Percentiles rank a stretch among this genome's conserved stretches.
These are phyloP conservation scores for Triticum monococcum DNA, from an alignment of 176 grass and related monocot genomes.

Conservation along the genomic window DNA sequence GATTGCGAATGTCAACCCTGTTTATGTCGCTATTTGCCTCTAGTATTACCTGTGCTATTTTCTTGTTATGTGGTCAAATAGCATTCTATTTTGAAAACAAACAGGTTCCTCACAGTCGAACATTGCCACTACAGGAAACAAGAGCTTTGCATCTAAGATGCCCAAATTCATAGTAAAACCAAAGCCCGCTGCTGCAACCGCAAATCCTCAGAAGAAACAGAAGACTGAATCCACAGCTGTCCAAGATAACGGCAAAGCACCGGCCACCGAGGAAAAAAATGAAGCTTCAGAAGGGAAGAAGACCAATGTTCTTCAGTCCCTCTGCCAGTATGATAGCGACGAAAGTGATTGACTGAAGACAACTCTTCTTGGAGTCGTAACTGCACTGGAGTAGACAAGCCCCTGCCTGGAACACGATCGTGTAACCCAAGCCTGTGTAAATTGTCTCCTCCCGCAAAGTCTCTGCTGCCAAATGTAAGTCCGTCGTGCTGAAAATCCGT, in stretches of 20 bases:
- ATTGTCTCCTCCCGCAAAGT: not conserved
- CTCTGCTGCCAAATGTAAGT: not conserved
- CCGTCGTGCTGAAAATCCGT: not conserved
- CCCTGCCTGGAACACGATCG: not conserved
- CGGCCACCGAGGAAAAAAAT: not conserved
- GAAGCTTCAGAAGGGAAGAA: constrained; percentile 11
- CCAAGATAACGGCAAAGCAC: constrained; percentile 14
- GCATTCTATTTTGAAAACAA: not conserved
- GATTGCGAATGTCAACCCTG: not conserved
- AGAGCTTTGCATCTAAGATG: constrained; percentile 33
- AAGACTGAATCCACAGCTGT: constrained; percentile 4
- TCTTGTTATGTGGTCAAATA: not conserved
- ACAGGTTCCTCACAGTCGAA: constrained; percentile 5
- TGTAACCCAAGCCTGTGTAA: not conserved
- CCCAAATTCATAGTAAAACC: constrained; percentile 52
- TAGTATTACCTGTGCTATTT: not conserved
- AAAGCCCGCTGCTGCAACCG: not conserved
- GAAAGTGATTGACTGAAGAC: constrained; percentile 32
- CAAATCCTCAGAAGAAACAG: constrained; percentile 29
- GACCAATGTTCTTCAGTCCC: constrained; percentile 50
- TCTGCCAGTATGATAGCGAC: constrained; percentile 51
- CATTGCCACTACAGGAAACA: constrained; percentile 24
- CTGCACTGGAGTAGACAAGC: not conserved
- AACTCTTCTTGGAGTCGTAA: not conserved
- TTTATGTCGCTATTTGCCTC: not conserved